A percentile compares a stretch with the other conserved stretches of the same genome.
phyloP scores from a whole-genome alignment of 257 asterid species.

The Scutellaria galericulata region DNA sequence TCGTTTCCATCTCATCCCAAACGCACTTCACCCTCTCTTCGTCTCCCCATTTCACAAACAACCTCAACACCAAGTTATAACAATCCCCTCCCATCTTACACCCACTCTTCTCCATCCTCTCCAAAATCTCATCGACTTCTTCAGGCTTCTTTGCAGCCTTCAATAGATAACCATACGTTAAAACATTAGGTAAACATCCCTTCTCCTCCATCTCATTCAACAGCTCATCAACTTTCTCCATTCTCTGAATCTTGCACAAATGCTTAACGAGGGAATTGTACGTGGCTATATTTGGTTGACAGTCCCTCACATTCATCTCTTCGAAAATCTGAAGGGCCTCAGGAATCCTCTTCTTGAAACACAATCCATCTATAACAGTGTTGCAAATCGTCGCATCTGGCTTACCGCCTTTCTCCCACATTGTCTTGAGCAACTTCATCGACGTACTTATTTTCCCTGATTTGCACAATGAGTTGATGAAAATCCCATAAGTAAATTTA shows the following conservation, averaged over 20 bases:
- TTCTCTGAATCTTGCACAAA: conserved; percentile 67
- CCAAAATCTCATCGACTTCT: conserved; percentile 62
- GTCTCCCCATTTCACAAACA: conserved; percentile 72
- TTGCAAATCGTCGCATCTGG: conserved; percentile 79
- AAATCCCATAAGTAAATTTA: conserved; percentile 64
- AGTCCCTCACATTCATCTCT: conserved; percentile 58
- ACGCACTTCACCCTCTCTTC: conserved; percentile 39
- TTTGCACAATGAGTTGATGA: conserved; percentile 67
- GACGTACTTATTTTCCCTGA: conserved; percentile 70
- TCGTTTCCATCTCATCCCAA: conserved; percentile 80
- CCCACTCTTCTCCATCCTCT: conserved; percentile 60
- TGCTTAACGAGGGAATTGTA: conserved; percentile 74
- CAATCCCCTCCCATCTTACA: conserved; percentile 55
- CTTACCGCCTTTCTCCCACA: conserved; percentile 73
- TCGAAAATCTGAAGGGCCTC: conserved; percentile 66
- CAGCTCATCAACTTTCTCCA: conserved; percentile 66
- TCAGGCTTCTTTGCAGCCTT: conserved; percentile 50
- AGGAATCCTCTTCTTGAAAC: conserved; percentile 88
- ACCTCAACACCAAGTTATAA: conserved; percentile 67
- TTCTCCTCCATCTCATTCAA: conserved; percentile 62
- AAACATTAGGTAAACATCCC: conserved; percentile 63
- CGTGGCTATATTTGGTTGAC: conserved; percentile 60
- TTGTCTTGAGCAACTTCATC: conserved; percentile 56
- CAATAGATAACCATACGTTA: conserved; percentile 61
- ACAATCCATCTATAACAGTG: conserved; percentile 72